phyloP scores from a whole-genome alignment of 257 asterid species.

The Petrea volubilis region DNA sequence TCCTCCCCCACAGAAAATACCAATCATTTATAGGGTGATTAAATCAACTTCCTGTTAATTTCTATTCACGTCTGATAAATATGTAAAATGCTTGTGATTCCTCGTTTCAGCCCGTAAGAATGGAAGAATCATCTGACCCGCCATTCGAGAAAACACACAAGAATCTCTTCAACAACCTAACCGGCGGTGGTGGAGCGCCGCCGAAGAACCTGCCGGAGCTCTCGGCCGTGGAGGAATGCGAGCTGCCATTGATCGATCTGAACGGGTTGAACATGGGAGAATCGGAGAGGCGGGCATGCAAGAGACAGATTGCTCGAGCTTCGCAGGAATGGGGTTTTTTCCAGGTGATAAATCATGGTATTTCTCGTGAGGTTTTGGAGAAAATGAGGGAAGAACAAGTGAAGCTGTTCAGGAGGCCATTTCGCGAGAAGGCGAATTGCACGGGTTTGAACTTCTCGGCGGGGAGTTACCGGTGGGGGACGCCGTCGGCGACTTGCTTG shows the following conservation, averaged over 20 bases:
- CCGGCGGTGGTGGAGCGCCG: not conserved
- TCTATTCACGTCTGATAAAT: too few relatives aligned
- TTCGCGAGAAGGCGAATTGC: conserved; percentile 47
- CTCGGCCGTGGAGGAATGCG: conserved; percentile 53
- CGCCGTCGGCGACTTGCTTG: conserved; percentile 74
- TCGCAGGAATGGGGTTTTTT: conserved; percentile 94
- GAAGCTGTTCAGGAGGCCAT: conserved; percentile 66
- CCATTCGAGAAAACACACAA: conserved; percentile 69
- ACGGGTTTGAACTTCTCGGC: conserved; percentile 53
- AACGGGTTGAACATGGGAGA: conserved; percentile 46
- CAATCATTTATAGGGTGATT: too few relatives aligned
- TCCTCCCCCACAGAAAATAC: too few relatives aligned
- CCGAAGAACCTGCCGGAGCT: conserved; percentile 20
- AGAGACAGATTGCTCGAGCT: conserved; percentile 62
- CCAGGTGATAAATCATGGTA: conserved; percentile 85
- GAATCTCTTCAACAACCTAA: conserved; percentile 37
- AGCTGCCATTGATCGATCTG: conserved; percentile 83
- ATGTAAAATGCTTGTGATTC: not conserved
- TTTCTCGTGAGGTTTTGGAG: conserved; percentile 57
- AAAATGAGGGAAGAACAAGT: conserved; percentile 72
- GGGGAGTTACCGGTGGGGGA: conserved; percentile 92
- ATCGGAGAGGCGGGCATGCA: conserved; percentile 48
- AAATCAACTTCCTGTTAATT: not conserved
- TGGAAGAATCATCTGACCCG: conserved; percentile 83
- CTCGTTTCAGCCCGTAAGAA: conserved; percentile 38